Evolutionary conservation across 192 early-diverging fungal species (phyloP).

Genomic region (Pilaira anomala): DNA sequence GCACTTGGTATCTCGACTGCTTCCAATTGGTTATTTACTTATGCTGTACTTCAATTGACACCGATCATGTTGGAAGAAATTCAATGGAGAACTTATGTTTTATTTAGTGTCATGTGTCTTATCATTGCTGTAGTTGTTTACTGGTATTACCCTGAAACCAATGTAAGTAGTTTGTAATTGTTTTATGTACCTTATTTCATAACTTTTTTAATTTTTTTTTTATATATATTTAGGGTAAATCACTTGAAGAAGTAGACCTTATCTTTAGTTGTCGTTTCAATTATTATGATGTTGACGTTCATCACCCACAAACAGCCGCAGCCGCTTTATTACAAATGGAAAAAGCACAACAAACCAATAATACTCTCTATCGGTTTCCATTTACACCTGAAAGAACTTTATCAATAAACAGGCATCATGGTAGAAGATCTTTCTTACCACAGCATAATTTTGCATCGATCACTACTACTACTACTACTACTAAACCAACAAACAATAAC

Average conservation of each 20-base stretch:
- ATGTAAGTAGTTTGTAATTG: conserved; percentile 32
- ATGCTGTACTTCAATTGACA: conserved; percentile 63
- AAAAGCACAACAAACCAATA: conserved; percentile 9
- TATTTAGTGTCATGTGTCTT: conserved; percentile 67
- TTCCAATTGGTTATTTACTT: conserved; percentile 87
- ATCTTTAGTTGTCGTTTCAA: conserved; percentile 32
- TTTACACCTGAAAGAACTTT: conserved; percentile 10
- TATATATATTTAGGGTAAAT: conserved; percentile 24
- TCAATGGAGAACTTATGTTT: conserved; percentile 60
- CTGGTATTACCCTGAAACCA: conserved; percentile 78
- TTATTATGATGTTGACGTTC: conserved; percentile 27
- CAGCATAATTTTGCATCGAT: conserved; percentile 3
- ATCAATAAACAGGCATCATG: neutral
- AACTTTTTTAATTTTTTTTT: neutral
- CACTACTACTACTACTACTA: neutral
- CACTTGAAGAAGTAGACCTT: conserved; percentile 37
- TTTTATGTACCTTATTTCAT: neutral
- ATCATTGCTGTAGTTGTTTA: conserved; percentile 55
- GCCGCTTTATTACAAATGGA: conserved; percentile 24
- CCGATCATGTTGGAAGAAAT: conserved; percentile 66
- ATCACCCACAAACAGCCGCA: conserved; percentile 34
- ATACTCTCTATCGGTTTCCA: conserved; percentile 5
- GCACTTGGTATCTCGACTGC: conserved; percentile 76
- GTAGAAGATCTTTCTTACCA: neutral
- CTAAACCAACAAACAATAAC: neutral